Conservation (phyloP, 768 basidiomycete genomes). For the Suillus lakei region DNA sequence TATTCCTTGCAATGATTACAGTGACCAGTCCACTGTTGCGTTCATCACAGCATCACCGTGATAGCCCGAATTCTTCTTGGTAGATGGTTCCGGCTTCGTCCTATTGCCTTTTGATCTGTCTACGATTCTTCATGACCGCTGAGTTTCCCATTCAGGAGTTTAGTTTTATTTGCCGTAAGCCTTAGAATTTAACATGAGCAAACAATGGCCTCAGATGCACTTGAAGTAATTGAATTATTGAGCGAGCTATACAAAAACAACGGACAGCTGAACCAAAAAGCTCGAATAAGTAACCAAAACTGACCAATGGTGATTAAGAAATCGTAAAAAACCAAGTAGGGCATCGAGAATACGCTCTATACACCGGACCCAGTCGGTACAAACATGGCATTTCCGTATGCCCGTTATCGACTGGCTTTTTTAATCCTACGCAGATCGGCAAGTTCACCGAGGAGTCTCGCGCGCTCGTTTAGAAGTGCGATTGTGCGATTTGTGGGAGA, state of each 20-base stretch:
- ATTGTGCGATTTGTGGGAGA: constrained; percentile 51
- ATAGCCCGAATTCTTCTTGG: not conserved
- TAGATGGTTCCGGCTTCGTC: not conserved
- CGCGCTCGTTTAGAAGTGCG: constrained; percentile 61
- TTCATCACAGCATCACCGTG: not conserved
- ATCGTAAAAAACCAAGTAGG: not conserved
- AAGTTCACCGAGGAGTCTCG: constrained; percentile 57
- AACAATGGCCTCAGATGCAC: not conserved
- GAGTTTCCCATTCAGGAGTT: not conserved
- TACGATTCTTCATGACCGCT: not conserved
- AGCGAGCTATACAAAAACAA: not conserved
- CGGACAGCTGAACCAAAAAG: not conserved
- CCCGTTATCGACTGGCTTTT: constrained; percentile 13
- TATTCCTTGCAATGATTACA: not conserved
- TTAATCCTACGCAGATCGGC: constrained; percentile 45
- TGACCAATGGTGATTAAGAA: not conserved
- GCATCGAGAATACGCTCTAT: not conserved
- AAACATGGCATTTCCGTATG: not conserved
- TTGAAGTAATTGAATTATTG: not conserved
- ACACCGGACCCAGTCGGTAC: not conserved
- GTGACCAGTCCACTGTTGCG: not conserved
- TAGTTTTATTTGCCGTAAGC: not conserved
- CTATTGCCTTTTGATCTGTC: not conserved
- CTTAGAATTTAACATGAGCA: not conserved
- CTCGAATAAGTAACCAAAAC: not conserved